Base-by-base conservation (phyloP, 2,329 filamentous ascomycete species). In the Fusarium succisae region DNA sequence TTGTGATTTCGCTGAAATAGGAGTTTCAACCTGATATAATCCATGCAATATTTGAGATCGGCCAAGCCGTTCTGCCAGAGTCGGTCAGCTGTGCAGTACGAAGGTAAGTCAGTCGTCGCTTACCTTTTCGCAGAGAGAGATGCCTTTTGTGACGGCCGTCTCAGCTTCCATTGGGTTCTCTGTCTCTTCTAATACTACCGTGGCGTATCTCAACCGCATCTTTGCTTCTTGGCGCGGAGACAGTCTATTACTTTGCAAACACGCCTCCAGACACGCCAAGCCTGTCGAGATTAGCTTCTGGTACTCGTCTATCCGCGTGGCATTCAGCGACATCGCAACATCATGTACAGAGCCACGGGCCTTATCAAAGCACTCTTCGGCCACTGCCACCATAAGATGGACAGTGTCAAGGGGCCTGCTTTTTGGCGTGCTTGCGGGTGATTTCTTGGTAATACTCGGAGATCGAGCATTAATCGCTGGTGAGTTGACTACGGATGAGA, bases 41-140 rank as follows among this genome's bases (percentile, higher is more conserved):
- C 90, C 87, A 94, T 94, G 70, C 90, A 90, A 81, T 94, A 94
- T 80, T 94, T 94, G 44, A 95, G 82, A 75, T 95, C 93, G 32
- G 82, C 78, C 66, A 85, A 70, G 14, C 83, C 82, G 63, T 85
- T 81, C 80, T 84, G 28, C 20, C n/a, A 11, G 30, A 51, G 30
- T 39, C 41, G n/a, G 69, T 78, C 81, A 84, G 78, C 80, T 79
- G 7, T 13, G 28, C 17, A 13, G 48, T 26, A 13, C 18, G 9
- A 47, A 22, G 10, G 44, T 28, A 18, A 22, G 39, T 8, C 9
- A 22, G 26, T 30, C 37, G 78, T 70, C 81, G 30, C 80, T 72
- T 81, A 90, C 89, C 82, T 91, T 90, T 69, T 92, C 91, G 76
- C 91, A 93, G 5, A 93, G 84, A 5, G 89, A 88, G 62, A 93